Percentiles rank a stretch among this genome's conserved stretches.
These are phyloP conservation scores for Malus fusca DNA, from an alignment of 306 rosid species.

Conservation along the genomic window DNA sequence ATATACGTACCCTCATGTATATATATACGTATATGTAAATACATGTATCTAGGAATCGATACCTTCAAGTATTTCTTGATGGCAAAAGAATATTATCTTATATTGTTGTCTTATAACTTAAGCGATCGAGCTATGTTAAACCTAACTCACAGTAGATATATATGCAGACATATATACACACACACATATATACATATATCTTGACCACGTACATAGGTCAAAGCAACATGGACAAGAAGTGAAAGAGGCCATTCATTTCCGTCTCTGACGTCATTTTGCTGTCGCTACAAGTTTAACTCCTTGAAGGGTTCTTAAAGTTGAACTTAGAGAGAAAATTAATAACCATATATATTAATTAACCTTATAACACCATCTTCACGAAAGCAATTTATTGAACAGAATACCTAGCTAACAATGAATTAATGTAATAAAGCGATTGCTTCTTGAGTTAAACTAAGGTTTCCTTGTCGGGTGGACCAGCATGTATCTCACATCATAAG, in stretches of 20 bases:
- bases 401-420: neutral
- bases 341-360: neutral
- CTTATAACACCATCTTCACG: neutral
- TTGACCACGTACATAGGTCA: conserved; percentile 12
- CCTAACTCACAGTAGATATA: neutral
- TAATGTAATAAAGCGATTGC: conserved; percentile 24
- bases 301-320: neutral
- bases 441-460: conserved; percentile 37
- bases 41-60: neutral
- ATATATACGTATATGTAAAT: neutral
- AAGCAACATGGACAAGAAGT: conserved; percentile 3
- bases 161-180: neutral
- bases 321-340: neutral
- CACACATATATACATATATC: neutral
- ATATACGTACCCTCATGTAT: neutral
- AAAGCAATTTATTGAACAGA: neutral
- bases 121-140: conserved; percentile 4
- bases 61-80: neutral
- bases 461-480: conserved; percentile 57
- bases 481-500: conserved; percentile 14
- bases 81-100: neutral
- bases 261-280: conserved; percentile 29
- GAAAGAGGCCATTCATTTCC: neutral
- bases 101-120: neutral
- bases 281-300: conserved; percentile 29